Evolutionary conservation across 2,329 filamentous ascomycete genomes (phyloP), one percentile per base, ranked within the genome.

Genomic region (Furcasterigmium sp.): DNA sequence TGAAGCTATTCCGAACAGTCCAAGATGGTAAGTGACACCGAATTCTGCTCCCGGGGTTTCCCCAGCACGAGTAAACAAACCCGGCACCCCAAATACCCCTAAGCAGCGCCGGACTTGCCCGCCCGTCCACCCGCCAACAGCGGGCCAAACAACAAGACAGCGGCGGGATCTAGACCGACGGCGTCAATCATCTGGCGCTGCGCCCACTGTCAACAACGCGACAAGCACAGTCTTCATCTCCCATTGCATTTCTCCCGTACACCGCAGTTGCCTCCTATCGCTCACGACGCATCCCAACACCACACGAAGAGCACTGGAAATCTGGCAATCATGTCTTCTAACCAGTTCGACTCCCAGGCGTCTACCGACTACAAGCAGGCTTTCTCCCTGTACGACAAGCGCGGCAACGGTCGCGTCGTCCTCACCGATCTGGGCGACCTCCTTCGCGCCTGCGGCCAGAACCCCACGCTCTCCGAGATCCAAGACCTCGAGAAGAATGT

Each of bases 361-460:
- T 83, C 78, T 49, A 97, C 91, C 74, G 97, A 98, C 85, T 98
- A 97, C 88, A 97, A 97, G 78, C 93, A 98, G 84, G 93, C 93
- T 56, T 98, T 98, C 72, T 91, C 91, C 59, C 87, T 98, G 66
- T 98, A 97, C 77, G 93, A 98, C 79, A 97, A 96, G 84, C 91
- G 93, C 68, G 93, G 93, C 63, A 95, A 88, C 64, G 91, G 91
- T 62, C 91, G 91, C 57, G 93, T 97, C 56, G 71, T 86, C 32
- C 76, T 91, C 65, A 86, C 91, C 54, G 85, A 84, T 52, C 81
- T 98, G 45, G 93, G 93, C 56, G 93, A 98, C 65, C 80, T 98
- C 48, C 82, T 98, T 54, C 87, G 93, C 63, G 93, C 93, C 43
- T 98, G 93, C 65, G 93, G 93, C 38, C 93, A 98, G 75, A 98